Evolutionary conservation across 73 alveolate species (phyloP), one percentile per base, ranked within the genome.

Genomic region (Paramecium tetraurelia): DNA sequence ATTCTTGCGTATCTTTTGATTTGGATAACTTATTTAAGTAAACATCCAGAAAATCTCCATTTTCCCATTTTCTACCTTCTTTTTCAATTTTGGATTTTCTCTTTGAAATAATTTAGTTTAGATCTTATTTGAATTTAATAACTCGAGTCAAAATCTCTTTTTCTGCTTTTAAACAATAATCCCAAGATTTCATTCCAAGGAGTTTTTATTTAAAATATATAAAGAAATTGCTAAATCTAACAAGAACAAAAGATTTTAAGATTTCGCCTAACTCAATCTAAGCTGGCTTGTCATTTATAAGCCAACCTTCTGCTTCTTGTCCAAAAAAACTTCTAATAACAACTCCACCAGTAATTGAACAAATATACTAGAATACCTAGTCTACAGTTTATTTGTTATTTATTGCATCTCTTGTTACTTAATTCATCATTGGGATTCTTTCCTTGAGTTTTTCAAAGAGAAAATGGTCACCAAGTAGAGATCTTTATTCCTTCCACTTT

Each of bases 241-340:
- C 21, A 5, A 29, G 21, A 35, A 22, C 58, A 38, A 75, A 29
- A 11, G 38, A 14, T 11, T 21, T 21, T 38, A 75, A 12, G 20
- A 75, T 29, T 10, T 75, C 68, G 3, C 68, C 35, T 38, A 75
- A 21, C n/a, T 41, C 87, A 38, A 38, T 38, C 38, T 38, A 75
- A 14, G 59, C 58, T 41, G 22, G 48, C 18, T 24, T 75, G 10
- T 11, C 87, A n/a, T 35, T 75, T 10, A 75, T 75, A 35, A 12
- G 4, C 68, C 58, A 38, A 3, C 87, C 87, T 75, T 38, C 14
- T 8, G 68, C 87, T 24, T 75, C 87, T 46, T 27, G 77, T 2
- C 75, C 76, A 80, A 80, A 80, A 43, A 80, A 80, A 12, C 76
- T 44, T 44, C 35, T 80, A 44, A 48, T 48, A 18, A 80, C 90